These are phyloP conservation scores for Nicotiana noctiflora DNA, from an alignment of 257 asterid species.

Conservation along the genomic window DNA sequence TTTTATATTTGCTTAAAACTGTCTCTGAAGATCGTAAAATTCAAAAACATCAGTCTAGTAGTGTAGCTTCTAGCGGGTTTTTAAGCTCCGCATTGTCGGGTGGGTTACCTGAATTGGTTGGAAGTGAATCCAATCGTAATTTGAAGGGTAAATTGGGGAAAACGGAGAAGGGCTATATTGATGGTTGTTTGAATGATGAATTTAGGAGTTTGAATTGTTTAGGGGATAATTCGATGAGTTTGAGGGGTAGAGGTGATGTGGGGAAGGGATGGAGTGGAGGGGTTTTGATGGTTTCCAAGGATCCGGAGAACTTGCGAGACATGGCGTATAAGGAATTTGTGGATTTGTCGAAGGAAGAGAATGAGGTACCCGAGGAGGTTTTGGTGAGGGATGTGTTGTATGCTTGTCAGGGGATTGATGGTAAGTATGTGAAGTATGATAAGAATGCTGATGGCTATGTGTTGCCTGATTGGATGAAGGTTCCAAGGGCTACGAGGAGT, in stretches of 20 bases:
- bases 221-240: conserved; percentile 29
- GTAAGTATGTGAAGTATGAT: conserved; percentile 69
- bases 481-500: conserved; percentile 58
- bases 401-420: conserved; percentile 96
- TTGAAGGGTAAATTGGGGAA: conserved; percentile 23
- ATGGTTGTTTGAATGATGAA: conserved; percentile 29
- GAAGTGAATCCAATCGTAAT: conserved; percentile 21
- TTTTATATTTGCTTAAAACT: conserved; percentile 81
- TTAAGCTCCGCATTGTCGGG: conserved; percentile 58
- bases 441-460: conserved; percentile 58
- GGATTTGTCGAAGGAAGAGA: conserved; percentile 69
- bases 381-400: conserved; percentile 92
- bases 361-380: conserved; percentile 73
- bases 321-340: conserved; percentile 73
- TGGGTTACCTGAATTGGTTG: conserved; percentile 61
- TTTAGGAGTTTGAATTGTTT: conserved; percentile 36
- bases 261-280: conserved; percentile 70
- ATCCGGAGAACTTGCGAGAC: conserved; percentile 77
- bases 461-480: conserved; percentile 57
- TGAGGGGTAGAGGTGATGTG: conserved; percentile 37
- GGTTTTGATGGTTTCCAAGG: conserved; percentile 67
- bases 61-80: conserved; percentile 41
- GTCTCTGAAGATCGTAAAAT: conserved; percentile 67
- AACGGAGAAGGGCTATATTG: conserved; percentile 27
- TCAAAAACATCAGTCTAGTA: conserved; percentile 27